Evolutionary conservation across 83 land plant genomes (phyloP), one percentile per base, ranked within the genome.

Genomic region (Isoetes engelmannii): DNA sequence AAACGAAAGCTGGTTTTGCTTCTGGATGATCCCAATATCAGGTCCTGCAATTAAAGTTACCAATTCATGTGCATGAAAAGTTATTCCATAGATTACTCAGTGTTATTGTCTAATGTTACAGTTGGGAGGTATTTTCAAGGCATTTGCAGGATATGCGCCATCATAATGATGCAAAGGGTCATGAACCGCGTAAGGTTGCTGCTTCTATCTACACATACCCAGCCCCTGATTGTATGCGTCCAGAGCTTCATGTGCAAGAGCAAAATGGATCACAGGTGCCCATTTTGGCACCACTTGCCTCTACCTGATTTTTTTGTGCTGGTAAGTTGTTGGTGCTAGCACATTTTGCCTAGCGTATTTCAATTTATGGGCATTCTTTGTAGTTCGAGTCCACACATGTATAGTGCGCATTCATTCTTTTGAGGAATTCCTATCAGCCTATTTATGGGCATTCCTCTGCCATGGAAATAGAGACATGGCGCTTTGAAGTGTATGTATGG

Each of bases 161-260:
- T 10, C 97, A 88, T 57, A 90, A 89, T 61, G 99, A 94, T 69
- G 66, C 82, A 20, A 93, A 93, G 63, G 96, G 96, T 4, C 67
- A 84, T 67, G 86, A 81, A 61, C 68, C 80, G 5, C 87, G 78
- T 13, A 83, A 87, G 45, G 85, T 84, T 43, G 80, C 72, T 69
- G 98, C 88, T 18, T 87, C 96, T 0, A 78, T 87, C 48, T 93
- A 93, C 61, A 86, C 84, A 41, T 93, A 76, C 46, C 98, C 98
- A 7, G 87, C 89, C 69, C 98, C 98, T 0, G 96, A 93, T 72
- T 93, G 98, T 75, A 90, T 93, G 96, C 90, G 96, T 77, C 81
- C 74, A 0, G 68, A 62, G 57, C 17, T 49, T 15, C 53, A 48
- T n/a, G n/a, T n/a, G n/a, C n/a, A n/a, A n/a, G n/a, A n/a, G n/a